Evolutionary conservation across 768 basidiomycete species (phyloP), one percentile per base, ranked within the genome.

Genomic region (Austroboletus festivus): DNA sequence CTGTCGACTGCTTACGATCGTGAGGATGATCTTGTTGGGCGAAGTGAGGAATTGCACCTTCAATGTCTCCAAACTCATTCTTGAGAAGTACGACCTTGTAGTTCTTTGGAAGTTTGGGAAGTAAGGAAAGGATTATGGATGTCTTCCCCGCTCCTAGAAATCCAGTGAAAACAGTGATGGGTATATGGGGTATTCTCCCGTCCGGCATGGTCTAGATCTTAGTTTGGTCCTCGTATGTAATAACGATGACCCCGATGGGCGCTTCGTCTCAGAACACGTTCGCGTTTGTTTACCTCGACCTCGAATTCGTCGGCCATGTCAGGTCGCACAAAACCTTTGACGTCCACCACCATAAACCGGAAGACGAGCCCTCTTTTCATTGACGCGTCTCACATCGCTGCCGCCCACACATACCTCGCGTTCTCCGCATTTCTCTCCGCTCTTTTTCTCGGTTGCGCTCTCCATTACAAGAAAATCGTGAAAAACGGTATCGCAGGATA

Each of bases 101-200:
- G 59, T 89, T 85, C 45, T 81, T 79, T 3, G 92, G 89, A 7
- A 97, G 74, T 56, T 83, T 82, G 3, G 86, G 84, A 3, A 96
- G 77, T 1, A 95, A 73, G 2, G 88, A 86, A 16, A 95, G 79
- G 53, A 96, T 94, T 22, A 88, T 73, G 3, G 82, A 82, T 0
- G 86, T 89, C 67, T 89, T 89, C 37, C 87, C 88, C 16, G 86
- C 86, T 3, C 87, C 89, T 4, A 93, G 79, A 63, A 92, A 95
- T 15, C 93, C 93, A n/a, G 93, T 97, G 69, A 95, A 92, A 49
- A 94, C 89, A 1, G 94, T 94, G 55, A 96, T 85, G 12, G 92
- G 91, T 56, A 93, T 93, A 40, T 50, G 10, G 46, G 51, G 34
- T 47, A 49, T 47, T 55, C 33, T 42, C 10, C 18, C 42, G 31